Base-by-base conservation (phyloP, 805 yeast genomes). In the Spathaspora arborariae region DNA sequence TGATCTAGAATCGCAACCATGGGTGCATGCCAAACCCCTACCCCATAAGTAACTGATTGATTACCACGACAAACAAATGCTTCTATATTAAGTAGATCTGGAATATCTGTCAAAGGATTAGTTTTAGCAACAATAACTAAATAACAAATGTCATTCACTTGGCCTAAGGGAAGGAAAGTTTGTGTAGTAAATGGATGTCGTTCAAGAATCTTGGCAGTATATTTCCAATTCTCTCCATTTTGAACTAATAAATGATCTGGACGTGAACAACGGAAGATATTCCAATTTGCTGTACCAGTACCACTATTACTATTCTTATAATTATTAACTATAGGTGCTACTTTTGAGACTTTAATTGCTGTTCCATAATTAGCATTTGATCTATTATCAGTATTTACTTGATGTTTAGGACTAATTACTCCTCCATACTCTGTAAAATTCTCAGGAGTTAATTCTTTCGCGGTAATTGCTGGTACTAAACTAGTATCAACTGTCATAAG, bases 11-110 rank as follows among this genome's bases (percentile, higher is more conserved):
- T 63, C 1, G 88, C 92, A 19, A 92, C 84, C 98, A 91, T 91
- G 2, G 98, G 97, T 0, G 97, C 96, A 62, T 91, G 98, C 98
- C 98, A 91, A 4, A 84, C 79, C 1, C 85, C 88, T 10, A 77
- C 79, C 0, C 90, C 95, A 62, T 90, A 90, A 0, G 97, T 91
- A 3, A 91, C 89, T 0, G 96, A 87, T 59, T 90, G 96, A 60
- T 87, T 84, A 0, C 96, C 96, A 46, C 68, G 75, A 53, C 91
- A 88, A 5, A 80, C 53, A 56, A 90, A 91, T 0, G 96, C 96
- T 52, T 70, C 75, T 9, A 84, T 56, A 0, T 78, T 65, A 2
- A 66, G 54, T n/a, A 79, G 75, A 54, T 85, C 87, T 0, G 97
- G 96, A 5, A 61, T 62, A 2, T 69, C 68, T 5, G 65, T 56